Percentiles rank a stretch among this genome's conserved stretches.
These are phyloP conservation scores for Aspergillus candidus DNA, from an alignment of 2,329 filamentous ascomycete genomes.

Conservation along the genomic window DNA sequence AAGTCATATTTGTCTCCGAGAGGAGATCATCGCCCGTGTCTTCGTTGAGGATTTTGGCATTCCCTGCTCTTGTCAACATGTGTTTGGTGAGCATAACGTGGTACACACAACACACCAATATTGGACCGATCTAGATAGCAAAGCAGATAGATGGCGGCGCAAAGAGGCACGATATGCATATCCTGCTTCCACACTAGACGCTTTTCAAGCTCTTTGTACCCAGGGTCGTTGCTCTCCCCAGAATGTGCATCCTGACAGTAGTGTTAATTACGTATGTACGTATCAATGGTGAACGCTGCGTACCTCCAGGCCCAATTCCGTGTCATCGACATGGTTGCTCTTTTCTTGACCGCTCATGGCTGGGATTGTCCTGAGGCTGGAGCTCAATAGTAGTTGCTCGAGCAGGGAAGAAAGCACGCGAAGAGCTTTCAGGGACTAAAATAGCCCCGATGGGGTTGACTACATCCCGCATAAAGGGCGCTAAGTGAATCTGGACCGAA, in stretches of 20 bases:
- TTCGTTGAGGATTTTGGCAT: slow-evolving; percentile 61
- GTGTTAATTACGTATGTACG: too few relatives aligned
- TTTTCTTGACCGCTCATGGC: slow-evolving; percentile 18
- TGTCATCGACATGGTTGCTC: slow-evolving; percentile 9
- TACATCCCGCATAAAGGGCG: slow-evolving; percentile 6
- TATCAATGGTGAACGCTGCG: not conserved
- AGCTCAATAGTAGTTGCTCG: too few relatives aligned
- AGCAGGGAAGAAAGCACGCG: too few relatives aligned
- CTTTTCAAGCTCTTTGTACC: slow-evolving; percentile 18
- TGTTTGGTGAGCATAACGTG: too few relatives aligned
- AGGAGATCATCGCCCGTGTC: slow-evolving; percentile 57
- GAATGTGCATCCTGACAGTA: too few relatives aligned
- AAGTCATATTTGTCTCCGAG: slow-evolving; percentile 55
- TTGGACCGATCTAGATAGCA: slow-evolving; percentile 64
- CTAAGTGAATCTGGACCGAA: slow-evolving; percentile 3
- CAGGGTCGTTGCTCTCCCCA: not conserved
- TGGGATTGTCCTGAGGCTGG: not conserved
- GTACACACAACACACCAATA: slow-evolving; percentile 46
- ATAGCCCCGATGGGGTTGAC: not conserved
- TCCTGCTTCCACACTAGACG: slow-evolving; percentile 55
- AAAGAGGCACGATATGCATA: slow-evolving; percentile 56
- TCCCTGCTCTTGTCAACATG: slow-evolving; percentile 32
- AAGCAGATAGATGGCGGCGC: slow-evolving; percentile 59
- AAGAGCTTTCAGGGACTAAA: not conserved
- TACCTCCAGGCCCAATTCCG: slow-evolving; percentile 9